These are phyloP conservation scores for Pythium chondricola DNA, from an alignment of 352 stramenopile species.

Conservation along the genomic window DNA sequence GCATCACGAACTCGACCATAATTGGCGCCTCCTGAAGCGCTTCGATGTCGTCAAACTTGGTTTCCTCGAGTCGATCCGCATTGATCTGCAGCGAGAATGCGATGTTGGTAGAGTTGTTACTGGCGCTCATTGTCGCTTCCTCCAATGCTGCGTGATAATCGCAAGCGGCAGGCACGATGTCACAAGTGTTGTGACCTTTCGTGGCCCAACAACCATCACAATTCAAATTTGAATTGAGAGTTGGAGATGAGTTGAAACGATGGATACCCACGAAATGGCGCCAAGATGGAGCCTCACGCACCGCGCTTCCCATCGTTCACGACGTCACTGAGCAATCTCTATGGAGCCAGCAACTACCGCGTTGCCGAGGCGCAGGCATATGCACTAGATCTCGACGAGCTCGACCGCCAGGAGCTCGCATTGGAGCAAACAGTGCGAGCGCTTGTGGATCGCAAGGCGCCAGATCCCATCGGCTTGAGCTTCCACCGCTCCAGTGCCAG, in stretches of 20 bases:
- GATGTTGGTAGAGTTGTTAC: neutral
- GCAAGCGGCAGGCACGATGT: neutral
- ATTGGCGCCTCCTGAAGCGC: constrained; percentile 53
- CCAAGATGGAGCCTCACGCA: constrained; percentile 17
- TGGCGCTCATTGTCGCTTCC: neutral
- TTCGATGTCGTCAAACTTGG: constrained; percentile 55
- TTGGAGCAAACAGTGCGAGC: constrained; percentile 43
- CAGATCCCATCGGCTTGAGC: constrained; percentile 50
- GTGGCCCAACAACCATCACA: neutral
- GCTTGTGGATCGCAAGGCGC: constrained; percentile 41
- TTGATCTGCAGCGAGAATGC: constrained; percentile 9
- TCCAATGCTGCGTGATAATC: neutral
- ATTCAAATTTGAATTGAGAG: constrained; percentile 8
- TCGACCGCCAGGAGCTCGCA: constrained; percentile 52
- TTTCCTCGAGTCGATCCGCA: constrained; percentile 21
- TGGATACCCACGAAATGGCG: neutral
- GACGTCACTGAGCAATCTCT: constrained; percentile 48
- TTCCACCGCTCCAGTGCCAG: constrained; percentile 31
- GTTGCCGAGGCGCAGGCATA: constrained; percentile 43
- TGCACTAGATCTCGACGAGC: constrained; percentile 36
- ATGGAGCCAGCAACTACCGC: constrained; percentile 41
- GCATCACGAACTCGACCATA: constrained; percentile 46
- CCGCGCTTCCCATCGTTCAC: constrained; percentile 31
- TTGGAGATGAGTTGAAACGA: too few relatives aligned
- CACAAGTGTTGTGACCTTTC: neutral